These are phyloP conservation scores for Spathaspora passalidarum DNA, from an alignment of 805 yeast genomes.

Conservation along the genomic window DNA sequence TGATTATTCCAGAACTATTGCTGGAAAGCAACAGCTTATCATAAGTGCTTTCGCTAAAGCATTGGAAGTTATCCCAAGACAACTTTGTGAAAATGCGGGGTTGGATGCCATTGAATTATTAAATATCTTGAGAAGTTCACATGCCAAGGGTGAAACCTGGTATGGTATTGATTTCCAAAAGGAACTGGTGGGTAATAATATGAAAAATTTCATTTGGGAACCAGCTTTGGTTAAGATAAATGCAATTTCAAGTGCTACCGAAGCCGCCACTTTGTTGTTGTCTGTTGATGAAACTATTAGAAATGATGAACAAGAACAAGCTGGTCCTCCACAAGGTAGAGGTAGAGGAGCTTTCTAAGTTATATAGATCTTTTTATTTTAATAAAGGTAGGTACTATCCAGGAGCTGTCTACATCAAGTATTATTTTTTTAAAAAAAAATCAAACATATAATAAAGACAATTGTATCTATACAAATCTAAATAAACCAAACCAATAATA, in stretches of 20 bases:
- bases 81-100: conserved; percentile 98
- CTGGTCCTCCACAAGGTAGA: conserved; percentile 44
- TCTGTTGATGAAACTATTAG: conserved; percentile 95
- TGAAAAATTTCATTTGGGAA: conserved; percentile 92
- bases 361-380: neutral
- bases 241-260: conserved; percentile 94
- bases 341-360: conserved; percentile 61
- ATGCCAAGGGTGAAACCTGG: conserved; percentile 90
- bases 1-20: conserved; percentile 80
- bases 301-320: conserved; percentile 56
- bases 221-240: conserved; percentile 92
- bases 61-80: conserved; percentile 93
- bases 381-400: neutral
- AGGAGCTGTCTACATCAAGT: no score
- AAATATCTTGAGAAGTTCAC: conserved; percentile 87
- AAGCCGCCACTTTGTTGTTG: conserved; percentile 88
- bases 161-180: conserved; percentile 88
- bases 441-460: no score
- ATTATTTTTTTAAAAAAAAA: no score
- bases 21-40: conserved; percentile 94
- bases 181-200: conserved; percentile 80
- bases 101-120: conserved; percentile 94
- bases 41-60: conserved; percentile 93
- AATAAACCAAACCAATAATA: neutral
- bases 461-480: neutral